Evolutionary conservation across 2,329 filamentous ascomycete genomes (phyloP).

Genomic region (Dothideomycetes sp.): DNA sequence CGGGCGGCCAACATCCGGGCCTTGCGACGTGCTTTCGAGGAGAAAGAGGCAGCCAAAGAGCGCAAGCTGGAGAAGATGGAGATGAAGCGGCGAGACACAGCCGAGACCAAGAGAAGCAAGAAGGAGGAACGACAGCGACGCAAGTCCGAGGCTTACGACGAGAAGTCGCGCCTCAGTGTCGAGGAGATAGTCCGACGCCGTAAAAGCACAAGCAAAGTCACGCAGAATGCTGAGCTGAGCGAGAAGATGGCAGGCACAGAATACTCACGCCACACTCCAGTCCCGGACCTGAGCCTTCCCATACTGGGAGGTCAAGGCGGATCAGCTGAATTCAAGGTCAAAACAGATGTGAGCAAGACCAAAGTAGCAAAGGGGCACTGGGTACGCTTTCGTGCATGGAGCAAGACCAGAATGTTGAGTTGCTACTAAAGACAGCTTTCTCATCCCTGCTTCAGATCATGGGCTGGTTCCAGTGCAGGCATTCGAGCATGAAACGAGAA

Average conservation of each 20-base stretch:
- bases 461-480: too few species aligned
- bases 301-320: constrained; percentile 14
- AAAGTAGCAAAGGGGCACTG: constrained; percentile 32
- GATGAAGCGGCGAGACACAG: constrained; percentile 32
- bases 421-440: constrained; percentile 20
- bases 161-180: constrained; percentile 18
- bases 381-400: constrained; percentile 46
- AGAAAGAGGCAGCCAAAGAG: constrained; percentile 47
- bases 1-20: constrained; percentile 46
- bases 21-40: constrained; percentile 45
- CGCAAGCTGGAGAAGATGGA: constrained; percentile 43
- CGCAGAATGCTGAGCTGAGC: constrained; percentile 3
- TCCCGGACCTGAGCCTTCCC: constrained; percentile 23
- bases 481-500: too few species aligned
- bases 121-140: constrained; percentile 28
- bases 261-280: constrained; percentile 25
- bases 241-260: constrained; percentile 22
- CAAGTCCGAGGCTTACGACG: constrained; percentile 31
- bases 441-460: background rate
- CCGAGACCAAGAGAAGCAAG: constrained; percentile 33
- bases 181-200: too few species aligned
- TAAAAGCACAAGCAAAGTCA: constrained; percentile 17
- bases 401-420: constrained; percentile 43
- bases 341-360: constrained; percentile 21
- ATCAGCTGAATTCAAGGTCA: constrained; percentile 19